Evolutionary conservation across 176 grass and related monocot genomes (phyloP).

Genomic region (Aegilops umbellulata): DNA sequence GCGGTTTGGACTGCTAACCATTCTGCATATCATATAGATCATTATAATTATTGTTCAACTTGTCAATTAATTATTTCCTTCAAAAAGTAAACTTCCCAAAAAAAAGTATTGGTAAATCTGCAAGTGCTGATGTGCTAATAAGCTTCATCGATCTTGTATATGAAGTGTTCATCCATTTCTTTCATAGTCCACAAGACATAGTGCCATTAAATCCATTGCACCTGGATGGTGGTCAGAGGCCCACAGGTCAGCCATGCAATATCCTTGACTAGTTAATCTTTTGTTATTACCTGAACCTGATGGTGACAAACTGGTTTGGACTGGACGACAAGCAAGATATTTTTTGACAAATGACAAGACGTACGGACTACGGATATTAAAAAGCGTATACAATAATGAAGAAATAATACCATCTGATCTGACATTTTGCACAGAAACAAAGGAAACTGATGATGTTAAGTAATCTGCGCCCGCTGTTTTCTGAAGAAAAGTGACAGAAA

Average conservation of each 20-base stretch:
- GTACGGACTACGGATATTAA: too few species aligned
- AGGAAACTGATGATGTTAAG: neutral
- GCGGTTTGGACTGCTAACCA: conserved; percentile 7
- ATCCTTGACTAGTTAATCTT: too few species aligned
- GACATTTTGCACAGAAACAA: neutral
- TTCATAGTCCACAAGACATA: too few species aligned
- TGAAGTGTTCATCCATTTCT: neutral
- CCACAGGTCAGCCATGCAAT: too few species aligned
- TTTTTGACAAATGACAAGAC: neutral
- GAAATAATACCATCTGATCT: conserved; percentile 8
- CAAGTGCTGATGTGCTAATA: neutral
- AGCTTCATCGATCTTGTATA: too few species aligned
- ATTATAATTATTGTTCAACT: neutral
- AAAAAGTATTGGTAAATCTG: too few species aligned
- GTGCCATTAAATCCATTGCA: too few species aligned
- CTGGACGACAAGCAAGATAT: neutral
- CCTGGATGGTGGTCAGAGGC: too few species aligned
- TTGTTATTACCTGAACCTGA: too few species aligned
- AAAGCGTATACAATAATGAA: neutral
- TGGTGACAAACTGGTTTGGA: neutral
- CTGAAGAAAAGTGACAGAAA: too few species aligned
- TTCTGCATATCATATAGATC: neutral
- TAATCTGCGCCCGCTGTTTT: neutral
- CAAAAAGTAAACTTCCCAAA: neutral
- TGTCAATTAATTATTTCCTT: neutral